phyloP scores from a whole-genome alignment of 2,329 filamentous ascomycete species.

The Trichoderma sp. region DNA sequence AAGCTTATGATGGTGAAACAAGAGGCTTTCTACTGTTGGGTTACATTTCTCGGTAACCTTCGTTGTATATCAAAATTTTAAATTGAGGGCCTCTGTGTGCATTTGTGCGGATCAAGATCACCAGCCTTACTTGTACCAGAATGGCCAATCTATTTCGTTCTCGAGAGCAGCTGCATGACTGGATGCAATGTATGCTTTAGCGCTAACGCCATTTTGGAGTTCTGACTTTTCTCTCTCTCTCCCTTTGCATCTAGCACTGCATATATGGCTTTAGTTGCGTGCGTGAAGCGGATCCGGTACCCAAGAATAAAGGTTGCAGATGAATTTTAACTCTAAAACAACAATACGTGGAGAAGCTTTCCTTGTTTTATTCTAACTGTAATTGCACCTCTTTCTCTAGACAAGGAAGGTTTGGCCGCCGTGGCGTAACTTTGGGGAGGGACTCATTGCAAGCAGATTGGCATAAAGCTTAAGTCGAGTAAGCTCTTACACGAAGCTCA shows the following conservation, averaged over 20 bases:
- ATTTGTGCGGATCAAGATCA: background rate
- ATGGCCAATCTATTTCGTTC: background rate
- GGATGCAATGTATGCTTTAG: background rate
- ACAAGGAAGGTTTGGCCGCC: background rate
- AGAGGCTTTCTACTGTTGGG: background rate
- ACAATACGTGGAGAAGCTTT: background rate
- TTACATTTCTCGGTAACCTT: background rate
- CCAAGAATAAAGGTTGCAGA: background rate
- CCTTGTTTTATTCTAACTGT: background rate
- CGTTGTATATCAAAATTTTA: background rate
- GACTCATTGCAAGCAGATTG: background rate
- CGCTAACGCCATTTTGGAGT: background rate
- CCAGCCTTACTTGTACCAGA: background rate
- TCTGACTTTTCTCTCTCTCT: background rate
- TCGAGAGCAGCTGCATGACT: background rate
- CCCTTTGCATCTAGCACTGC: background rate
- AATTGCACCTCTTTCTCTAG: background rate
- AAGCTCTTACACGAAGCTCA: background rate
- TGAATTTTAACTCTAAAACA: background rate
- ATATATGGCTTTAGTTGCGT: background rate
- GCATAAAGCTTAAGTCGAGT: background rate
- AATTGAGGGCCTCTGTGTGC: background rate
- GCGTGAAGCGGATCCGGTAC: background rate
- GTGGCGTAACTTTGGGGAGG: background rate
- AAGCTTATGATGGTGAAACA: background rate